Conservation (phyloP, 2,329 filamentous ascomycete species). For the Trichophyton equinum region DNA sequence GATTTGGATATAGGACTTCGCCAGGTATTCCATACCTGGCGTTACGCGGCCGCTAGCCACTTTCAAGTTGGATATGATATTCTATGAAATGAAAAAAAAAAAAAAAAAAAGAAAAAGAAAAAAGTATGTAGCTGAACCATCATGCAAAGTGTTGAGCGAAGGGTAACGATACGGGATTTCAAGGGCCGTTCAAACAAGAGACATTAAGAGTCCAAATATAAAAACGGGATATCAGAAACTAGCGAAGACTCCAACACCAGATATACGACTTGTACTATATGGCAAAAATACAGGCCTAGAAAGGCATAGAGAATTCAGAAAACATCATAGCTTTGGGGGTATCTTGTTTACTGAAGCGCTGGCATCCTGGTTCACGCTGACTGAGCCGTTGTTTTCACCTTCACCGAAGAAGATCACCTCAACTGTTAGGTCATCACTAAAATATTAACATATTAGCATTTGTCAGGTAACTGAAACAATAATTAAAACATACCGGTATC, state of each 20-base stretch:
- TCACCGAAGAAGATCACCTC: conserved; percentile 98
- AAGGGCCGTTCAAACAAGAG: no score
- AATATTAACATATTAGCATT: conserved; percentile 19
- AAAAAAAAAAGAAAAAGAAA: no score
- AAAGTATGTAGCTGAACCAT: neutral
- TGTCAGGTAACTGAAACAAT: neutral
- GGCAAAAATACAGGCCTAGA: neutral
- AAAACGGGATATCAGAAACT: no score
- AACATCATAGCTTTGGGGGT: conserved; percentile 38
- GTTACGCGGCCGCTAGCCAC: no score
- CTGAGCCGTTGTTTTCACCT: conserved; percentile 59
- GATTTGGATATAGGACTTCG: no score
- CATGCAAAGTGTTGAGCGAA: neutral
- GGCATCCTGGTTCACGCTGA: conserved; percentile 76
- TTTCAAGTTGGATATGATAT: neutral
- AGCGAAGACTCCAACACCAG: neutral
- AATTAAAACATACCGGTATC: conserved; percentile 59
- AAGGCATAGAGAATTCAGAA: neutral
- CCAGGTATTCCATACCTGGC: no score
- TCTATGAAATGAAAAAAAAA: neutral
- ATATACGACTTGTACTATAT: neutral
- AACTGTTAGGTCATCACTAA: conserved; percentile 84
- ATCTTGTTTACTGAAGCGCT: conserved; percentile 46
- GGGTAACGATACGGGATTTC: neutral
- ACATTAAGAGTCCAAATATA: no score